These are phyloP conservation scores for Sextonia rubra DNA, from an alignment of 164 flowering plant genomes.

Conservation along the genomic window DNA sequence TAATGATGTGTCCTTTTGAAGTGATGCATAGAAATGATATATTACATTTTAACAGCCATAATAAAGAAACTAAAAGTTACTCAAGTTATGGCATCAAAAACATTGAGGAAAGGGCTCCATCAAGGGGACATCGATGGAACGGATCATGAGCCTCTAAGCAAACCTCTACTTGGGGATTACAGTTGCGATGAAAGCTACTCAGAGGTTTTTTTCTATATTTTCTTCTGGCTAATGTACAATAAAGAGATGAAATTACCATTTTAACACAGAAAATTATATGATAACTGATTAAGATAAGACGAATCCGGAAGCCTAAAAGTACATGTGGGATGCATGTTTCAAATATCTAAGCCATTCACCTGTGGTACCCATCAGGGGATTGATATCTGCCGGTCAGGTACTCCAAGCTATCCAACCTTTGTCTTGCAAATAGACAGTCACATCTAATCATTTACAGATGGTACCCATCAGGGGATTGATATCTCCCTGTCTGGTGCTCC, in stretches of 20 bases:
- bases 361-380: neutral
- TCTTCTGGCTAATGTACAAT: neutral
- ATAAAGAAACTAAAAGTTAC: neutral
- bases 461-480: neutral
- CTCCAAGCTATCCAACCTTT: too few species aligned
- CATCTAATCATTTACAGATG: neutral
- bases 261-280: neutral
- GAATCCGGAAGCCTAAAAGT: neutral
- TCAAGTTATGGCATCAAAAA: conserved; percentile 39
- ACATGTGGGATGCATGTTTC: neutral
- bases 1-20: neutral
- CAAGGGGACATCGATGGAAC: conserved; percentile 75
- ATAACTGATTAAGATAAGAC: neutral
- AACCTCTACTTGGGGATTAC: conserved; percentile 62
- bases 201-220: conserved; percentile 25
- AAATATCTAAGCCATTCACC: neutral
- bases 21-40: neutral
- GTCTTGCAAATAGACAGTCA: too few species aligned
- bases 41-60: neutral
- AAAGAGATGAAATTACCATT: neutral
- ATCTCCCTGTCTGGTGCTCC: neutral
- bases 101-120: conserved; percentile 51
- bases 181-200: conserved; percentile 26
- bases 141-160: conserved; percentile 47
- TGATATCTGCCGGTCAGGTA: too few species aligned